Evolutionary conservation across 2,329 filamentous ascomycete genomes (phyloP).

Genomic region (Clathrospora elynae): DNA sequence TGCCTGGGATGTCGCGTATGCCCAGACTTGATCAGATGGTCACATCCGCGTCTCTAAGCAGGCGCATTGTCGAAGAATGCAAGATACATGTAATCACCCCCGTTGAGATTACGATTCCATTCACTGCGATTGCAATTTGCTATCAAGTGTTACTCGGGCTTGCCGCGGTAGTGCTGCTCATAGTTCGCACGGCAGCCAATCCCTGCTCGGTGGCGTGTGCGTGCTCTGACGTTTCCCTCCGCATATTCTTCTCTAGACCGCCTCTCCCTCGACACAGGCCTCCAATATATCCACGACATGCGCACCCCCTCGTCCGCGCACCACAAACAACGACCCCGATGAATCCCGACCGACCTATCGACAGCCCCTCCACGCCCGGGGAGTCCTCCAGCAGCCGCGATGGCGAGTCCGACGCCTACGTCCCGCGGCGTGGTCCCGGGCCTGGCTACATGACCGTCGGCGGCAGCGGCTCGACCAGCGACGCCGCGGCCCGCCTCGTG

Average conservation of each 20-base stretch:
- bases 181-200: constrained; percentile 13
- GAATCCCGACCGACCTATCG: constrained; percentile 35
- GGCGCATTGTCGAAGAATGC: too few species aligned
- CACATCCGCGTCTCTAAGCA: too few species aligned
- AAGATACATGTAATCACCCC: not conserved
- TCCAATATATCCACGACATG: constrained; percentile 38
- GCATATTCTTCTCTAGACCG: constrained; percentile 23
- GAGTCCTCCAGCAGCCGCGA: constrained; percentile 36
- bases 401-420: constrained; percentile 30
- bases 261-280: constrained; percentile 12
- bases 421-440: constrained; percentile 35
- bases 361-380: constrained; percentile 29
- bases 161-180: constrained; percentile 7
- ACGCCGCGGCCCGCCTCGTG: constrained; percentile 80
- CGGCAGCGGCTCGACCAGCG: constrained; percentile 72
- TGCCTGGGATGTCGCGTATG: too few species aligned
- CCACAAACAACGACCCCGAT: constrained; percentile 28
- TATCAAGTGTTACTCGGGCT: not conserved
- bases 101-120: not conserved
- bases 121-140: too few species aligned
- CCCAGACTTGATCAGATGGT: too few species aligned
- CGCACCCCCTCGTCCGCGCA: constrained; percentile 23
- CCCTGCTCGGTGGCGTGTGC: constrained; percentile 21
- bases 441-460: constrained; percentile 89
- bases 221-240: constrained; percentile 19